Evolutionary conservation across 1,284 basidiomycete species (phyloP).

Genomic region (Cutaneotrichosporon dermatis): DNA sequence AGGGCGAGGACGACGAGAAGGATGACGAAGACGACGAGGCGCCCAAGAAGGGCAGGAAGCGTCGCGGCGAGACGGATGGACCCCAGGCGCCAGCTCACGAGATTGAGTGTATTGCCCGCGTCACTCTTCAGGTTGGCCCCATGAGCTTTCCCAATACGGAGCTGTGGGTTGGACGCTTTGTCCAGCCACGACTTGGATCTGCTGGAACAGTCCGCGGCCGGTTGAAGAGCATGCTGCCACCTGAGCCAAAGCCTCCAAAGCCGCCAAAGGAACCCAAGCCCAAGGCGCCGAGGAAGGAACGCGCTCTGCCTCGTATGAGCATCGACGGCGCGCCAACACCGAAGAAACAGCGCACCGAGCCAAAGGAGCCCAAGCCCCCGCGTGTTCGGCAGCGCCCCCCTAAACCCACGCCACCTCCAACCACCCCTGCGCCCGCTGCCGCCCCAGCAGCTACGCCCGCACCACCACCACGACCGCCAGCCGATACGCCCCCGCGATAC

Average conservation of each 20-base stretch:
- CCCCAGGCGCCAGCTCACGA: conserved; percentile 39
- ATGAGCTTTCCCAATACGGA: conserved; percentile 41
- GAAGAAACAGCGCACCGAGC: background rate
- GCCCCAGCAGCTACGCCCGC: background rate
- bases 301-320: background rate
- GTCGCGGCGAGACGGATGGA: conserved; percentile 7
- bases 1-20: background rate
- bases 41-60: conserved; percentile 1
- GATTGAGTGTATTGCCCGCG: conserved; percentile 42
- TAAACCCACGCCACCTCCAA: no score
- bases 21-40: background rate
- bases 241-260: conserved; percentile 10
- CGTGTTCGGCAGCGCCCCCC: no score
- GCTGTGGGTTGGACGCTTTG: conserved; percentile 44
- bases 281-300: conserved; percentile 8
- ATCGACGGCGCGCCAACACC: background rate
- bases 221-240: conserved; percentile 8
- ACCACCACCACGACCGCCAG: background rate
- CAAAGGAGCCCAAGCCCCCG: background rate
- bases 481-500: conserved; percentile 4
- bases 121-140: conserved; percentile 38
- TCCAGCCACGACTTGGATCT: conserved; percentile 25
- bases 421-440: no score
- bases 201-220: conserved; percentile 13
- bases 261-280: background rate